phyloP scores from a whole-genome alignment of 352 stramenopile genomes.

The Pilasporangium apinafurcum region DNA sequence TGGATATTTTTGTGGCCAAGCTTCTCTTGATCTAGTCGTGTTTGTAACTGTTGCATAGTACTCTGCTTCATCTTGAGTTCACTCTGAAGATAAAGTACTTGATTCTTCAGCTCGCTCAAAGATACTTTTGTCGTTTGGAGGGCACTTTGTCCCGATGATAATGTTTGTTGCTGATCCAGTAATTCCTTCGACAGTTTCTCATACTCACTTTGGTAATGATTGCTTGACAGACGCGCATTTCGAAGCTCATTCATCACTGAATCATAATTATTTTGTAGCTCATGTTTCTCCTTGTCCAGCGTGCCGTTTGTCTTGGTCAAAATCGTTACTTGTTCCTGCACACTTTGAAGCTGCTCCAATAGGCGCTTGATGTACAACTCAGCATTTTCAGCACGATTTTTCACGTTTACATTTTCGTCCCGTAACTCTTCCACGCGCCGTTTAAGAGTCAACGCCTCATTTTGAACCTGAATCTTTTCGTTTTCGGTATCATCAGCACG shows the following conservation, averaged over 20 bases:
- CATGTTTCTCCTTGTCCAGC: slow-evolving; percentile 40
- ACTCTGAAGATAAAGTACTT: slow-evolving; percentile 59
- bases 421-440: slow-evolving; percentile 59
- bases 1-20: slow-evolving; percentile 42
- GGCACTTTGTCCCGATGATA: slow-evolving; percentile 52
- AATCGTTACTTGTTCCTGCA: slow-evolving; percentile 24
- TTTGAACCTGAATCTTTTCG: slow-evolving; percentile 60
- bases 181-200: slow-evolving; percentile 66
- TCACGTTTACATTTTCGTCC: slow-evolving; percentile 54
- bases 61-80: slow-evolving; percentile 50
- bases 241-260: slow-evolving; percentile 36
- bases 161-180: slow-evolving; percentile 46
- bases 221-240: slow-evolving; percentile 39
- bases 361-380: slow-evolving; percentile 34
- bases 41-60: slow-evolving; percentile 48
- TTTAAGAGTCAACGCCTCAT: slow-evolving; percentile 45
- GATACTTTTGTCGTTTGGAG: slow-evolving; percentile 50
- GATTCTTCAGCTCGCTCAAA: slow-evolving; percentile 45
- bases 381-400: slow-evolving; percentile 40
- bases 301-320: slow-evolving; percentile 3
- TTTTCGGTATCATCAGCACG: slow-evolving; percentile 56
- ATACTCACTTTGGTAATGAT: slow-evolving; percentile 71
- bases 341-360: slow-evolving; percentile 38
- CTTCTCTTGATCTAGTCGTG: slow-evolving; percentile 63
- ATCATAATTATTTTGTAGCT: slow-evolving; percentile 51